Base-by-base conservation (phyloP, 2,329 filamentous ascomycete genomes). In the Aspergillus sp. region DNA sequence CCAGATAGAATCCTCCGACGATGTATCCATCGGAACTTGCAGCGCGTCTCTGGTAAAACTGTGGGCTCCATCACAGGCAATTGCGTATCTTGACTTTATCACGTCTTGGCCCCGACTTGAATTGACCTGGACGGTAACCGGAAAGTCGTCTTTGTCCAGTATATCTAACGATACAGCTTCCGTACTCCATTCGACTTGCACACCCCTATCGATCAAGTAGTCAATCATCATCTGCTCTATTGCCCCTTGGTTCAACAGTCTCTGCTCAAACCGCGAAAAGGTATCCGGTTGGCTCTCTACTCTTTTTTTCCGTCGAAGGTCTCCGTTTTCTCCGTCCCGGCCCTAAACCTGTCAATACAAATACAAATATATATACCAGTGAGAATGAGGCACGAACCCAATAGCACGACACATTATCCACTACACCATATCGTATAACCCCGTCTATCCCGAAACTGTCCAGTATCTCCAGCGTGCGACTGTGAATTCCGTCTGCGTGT, bases 381-480 rank as follows among this genome's bases (percentile, higher is more conserved):
- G 19, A 19, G 19, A 19, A 19, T 19, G 19, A 19, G 19, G 19
- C 19, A 45, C 48, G 10, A 36, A 52, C 52, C 53, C 53, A 54
- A 19, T 50, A 50, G 33, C 45, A 48, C 42, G 48, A 43, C 28
- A 53, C 53, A 26, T 45, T 26, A 29, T 48, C 47, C 19, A 54
- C 54, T 44, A 58, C 60, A 3, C 59, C 48, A 10, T 62, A 56
- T 9, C 38, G 36, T 77, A 79, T 80, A 1, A 75, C 77, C 4
- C 86, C 77, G 2, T 72, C 80, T 48, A 88, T 78, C 1, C 80
- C 83, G 54, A 88, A 84, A 43, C 78, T 81, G 55, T 88, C 82
- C 46, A 88, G 79, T 10, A 88, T 85, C 62, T 88, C 81, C 2
- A 86, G 71, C 0, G 80, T 85, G 2, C 82, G 79, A 50, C 76